Percentiles rank a stretch among this genome's conserved stretches.
phyloP scores from a whole-genome alignment of 2,329 filamentous ascomycete species.

The Hortaea werneckii region DNA sequence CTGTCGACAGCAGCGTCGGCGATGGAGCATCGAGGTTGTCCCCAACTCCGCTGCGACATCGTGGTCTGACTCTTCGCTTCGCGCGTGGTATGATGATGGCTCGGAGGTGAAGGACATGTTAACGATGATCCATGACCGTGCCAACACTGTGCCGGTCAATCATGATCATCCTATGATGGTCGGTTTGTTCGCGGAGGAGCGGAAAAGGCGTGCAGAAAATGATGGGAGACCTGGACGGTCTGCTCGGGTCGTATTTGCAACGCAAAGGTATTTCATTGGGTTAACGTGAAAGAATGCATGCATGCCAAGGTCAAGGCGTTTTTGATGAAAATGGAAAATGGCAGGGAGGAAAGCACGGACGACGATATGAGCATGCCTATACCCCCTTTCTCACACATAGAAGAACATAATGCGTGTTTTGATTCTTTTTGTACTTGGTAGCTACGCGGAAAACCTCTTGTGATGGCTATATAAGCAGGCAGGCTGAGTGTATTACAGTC shows the following conservation, averaged over 20 bases:
- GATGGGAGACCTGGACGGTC: conserved; percentile 68
- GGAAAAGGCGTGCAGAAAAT: conserved; percentile 79
- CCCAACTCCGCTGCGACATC: conserved; percentile 17
- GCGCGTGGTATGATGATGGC: conserved; percentile 68
- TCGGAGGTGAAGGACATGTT: conserved; percentile 83
- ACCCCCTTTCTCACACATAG: too few relatives aligned
- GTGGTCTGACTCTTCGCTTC: conserved; percentile 81
- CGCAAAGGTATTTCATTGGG: conserved; percentile 13
- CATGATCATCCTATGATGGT: conserved; percentile 78
- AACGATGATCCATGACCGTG: conserved; percentile 86
- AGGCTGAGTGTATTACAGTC: too few relatives aligned
- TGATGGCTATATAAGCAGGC: too few relatives aligned
- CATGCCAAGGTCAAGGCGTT: too few relatives aligned
- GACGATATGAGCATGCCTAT: too few relatives aligned
- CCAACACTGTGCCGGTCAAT: conserved; percentile 61
- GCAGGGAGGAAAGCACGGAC: too few relatives aligned
- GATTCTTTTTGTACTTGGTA: too few relatives aligned
- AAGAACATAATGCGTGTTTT: too few relatives aligned
- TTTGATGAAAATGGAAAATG: too few relatives aligned
- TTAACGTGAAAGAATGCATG: not conserved
- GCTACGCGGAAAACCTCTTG: too few relatives aligned
- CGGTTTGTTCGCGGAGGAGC: conserved; percentile 74
- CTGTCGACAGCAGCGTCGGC: conserved; percentile 11
- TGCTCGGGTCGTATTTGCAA: conserved; percentile 20
- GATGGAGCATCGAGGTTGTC: conserved; percentile 9